Base-by-base conservation (phyloP, 768 basidiomycete species). In the Boletus vinaceobasis region DNA sequence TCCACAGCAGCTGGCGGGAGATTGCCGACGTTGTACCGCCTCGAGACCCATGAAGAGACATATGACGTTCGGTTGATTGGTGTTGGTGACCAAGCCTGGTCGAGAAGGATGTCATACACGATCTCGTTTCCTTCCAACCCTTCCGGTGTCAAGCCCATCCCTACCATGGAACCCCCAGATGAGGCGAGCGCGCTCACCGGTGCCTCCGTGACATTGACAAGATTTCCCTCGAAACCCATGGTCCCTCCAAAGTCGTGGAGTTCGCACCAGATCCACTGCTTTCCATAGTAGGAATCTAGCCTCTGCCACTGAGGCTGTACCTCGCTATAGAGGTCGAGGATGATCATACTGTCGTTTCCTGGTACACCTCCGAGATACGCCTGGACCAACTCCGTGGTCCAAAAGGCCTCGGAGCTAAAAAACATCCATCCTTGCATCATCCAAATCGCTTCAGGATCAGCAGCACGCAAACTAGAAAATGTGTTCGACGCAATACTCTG, bases 381-480 rank as follows among this genome's bases (percentile, higher is more conserved):
- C 39, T 69, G 63, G 44, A 76, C 66, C 48, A 70, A 73, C 2
- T 75, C 75, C 33, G 68, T 44, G 19, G 72, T 75, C 75, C 75
- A 77, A 61, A 75, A 77, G 1, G 65, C 36, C 27, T 65, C 61
- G 43, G 61, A 63, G 42, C 63, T 65, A 56, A 70, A 75, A 63
- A 76, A 75, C 48, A 76, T 58, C 75, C 75, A 77, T 17, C 74
- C 75, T 37, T 77, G 75, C 70, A 76, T 71, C 53, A 77, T 63
- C 75, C 75, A 76, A 11, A 71, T 47, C 7, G 75, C 74, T 36
- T 75, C 65, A 3, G 75, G 70, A 42, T 77, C 75, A 10, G 73
- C 73, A 3, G 68, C 71, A 4, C 69, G 72, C 29, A 77, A 60
- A 52, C 72, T 71, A 5, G 70, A 64, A 40, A 73, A 70, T 13